A percentile compares a stretch with the other conserved stretches of the same genome.
phyloP scores from a whole-genome alignment of 1,284 basidiomycete species.

The Trichosporon coremiiforme region DNA sequence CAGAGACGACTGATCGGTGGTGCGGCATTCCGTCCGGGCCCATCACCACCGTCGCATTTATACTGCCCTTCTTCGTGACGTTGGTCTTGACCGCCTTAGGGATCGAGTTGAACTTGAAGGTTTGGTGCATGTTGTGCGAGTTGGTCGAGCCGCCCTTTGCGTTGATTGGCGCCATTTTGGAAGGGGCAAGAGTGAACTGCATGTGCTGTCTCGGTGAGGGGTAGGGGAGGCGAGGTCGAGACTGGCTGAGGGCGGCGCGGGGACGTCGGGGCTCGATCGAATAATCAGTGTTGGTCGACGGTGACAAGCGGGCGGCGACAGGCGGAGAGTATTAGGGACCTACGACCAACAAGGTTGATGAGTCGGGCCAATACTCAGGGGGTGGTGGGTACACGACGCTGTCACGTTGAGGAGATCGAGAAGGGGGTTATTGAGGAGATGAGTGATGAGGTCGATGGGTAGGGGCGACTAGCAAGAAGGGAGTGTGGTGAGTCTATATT shows the following conservation, averaged over 20 bases:
- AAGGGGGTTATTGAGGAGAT: background rate
- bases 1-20: constrained; percentile 1
- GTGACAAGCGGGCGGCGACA: background rate
- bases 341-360: background rate
- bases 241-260: background rate
- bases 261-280: background rate
- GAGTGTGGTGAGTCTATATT: constrained; percentile 12
- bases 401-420: constrained; percentile 13
- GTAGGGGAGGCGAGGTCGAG: background rate
- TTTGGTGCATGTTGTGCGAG: constrained; percentile 17
- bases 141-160: background rate
- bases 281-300: background rate
- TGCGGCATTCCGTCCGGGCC: constrained; percentile 18
- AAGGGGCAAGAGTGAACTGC: background rate
- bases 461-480: constrained; percentile 4
- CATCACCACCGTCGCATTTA: constrained; percentile 1
- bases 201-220: background rate
- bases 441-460: background rate
- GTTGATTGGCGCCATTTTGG: constrained; percentile 6
- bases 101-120: constrained; percentile 19
- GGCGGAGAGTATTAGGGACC: background rate
- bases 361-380: constrained; percentile 8
- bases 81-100: constrained; percentile 5
- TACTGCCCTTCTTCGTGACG: constrained; percentile 1
- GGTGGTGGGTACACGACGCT: constrained; percentile 13